These are phyloP conservation scores for Thielaviopsis euricoi DNA, from an alignment of 2,329 filamentous ascomycete species.

Conservation along the genomic window DNA sequence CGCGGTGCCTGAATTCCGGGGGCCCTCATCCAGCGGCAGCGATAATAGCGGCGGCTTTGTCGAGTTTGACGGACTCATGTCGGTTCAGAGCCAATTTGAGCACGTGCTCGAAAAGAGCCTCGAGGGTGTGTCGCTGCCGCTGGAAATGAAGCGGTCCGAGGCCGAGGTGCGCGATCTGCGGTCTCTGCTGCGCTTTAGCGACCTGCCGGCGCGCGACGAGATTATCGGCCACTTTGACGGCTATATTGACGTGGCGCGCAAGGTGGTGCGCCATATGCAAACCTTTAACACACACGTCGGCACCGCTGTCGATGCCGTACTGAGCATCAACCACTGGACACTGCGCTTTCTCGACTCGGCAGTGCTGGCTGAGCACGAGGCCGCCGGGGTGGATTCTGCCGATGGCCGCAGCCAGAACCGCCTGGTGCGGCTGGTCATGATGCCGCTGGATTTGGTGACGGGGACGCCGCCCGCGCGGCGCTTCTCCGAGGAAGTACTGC, in stretches of 20 bases:
- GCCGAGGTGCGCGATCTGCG: conserved; percentile 58
- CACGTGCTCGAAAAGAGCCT: conserved; percentile 53
- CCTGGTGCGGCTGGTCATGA: conserved; percentile 6
- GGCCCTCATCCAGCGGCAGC: conserved; percentile 14
- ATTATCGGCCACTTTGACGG: conserved; percentile 59
- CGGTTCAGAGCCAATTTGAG: conserved; percentile 59
- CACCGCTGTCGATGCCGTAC: conserved; percentile 55
- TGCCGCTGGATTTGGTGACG: conserved; percentile 7
- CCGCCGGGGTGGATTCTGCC: conserved; percentile 24
- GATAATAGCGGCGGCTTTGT: conserved; percentile 21
- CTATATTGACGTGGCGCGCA: conserved; percentile 53
- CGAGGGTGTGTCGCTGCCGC: conserved; percentile 48
- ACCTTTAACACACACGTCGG: conserved; percentile 65
- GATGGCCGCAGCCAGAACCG: not conserved
- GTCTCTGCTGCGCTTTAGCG: conserved; percentile 53
- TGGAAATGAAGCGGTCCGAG: conserved; percentile 67
- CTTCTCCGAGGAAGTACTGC: conserved; percentile 41
- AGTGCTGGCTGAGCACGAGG: not conserved
- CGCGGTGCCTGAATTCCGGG: conserved; percentile 11
- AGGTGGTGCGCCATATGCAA: conserved; percentile 49
- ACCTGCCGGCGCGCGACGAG: conserved; percentile 50
- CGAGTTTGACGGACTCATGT: conserved; percentile 62
- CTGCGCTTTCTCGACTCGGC: conserved; percentile 49
- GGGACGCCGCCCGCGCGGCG: not conserved
- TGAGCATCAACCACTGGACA: conserved; percentile 63